Conservation (phyloP, 2,329 filamentous ascomycete genomes). For the Pseudogymnoascus sp. region DNA sequence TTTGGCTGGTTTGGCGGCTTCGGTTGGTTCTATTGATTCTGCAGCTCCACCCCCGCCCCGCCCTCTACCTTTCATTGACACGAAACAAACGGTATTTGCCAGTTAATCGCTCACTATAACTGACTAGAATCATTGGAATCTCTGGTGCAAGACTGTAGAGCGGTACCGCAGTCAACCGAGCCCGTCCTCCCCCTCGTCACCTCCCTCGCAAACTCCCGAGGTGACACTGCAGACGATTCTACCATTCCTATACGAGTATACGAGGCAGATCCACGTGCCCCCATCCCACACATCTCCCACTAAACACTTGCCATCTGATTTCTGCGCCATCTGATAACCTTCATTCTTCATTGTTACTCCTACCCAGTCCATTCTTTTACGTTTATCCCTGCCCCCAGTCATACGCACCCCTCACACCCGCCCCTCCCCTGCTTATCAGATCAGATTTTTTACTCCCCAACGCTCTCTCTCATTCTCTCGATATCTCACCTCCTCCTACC, state of each 20-base stretch:
- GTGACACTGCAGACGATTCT: too few relatives aligned
- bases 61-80: too few relatives aligned
- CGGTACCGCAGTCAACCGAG: neutral
- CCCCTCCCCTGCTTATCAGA: neutral
- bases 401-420: neutral
- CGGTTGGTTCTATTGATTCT: neutral
- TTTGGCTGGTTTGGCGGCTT: too few relatives aligned
- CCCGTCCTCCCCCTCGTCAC: neutral
- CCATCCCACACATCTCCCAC: neutral
- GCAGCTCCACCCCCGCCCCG: neutral
- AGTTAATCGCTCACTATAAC: neutral
- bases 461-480: neutral
- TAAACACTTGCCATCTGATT: neutral
- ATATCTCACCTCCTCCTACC: neutral
- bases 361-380: neutral
- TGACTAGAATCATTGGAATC: neutral
- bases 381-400: neutral
- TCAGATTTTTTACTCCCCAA: neutral
- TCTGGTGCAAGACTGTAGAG: neutral
- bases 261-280: neutral
- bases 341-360: too few relatives aligned
- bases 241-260: neutral
- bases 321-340: neutral
- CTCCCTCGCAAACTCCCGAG: neutral
- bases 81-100: neutral